Percentiles rank a stretch among this genome's conserved stretches.
Conservation (phyloP, 352 stramenopile species). For the Pythium plurisporium region DNA sequence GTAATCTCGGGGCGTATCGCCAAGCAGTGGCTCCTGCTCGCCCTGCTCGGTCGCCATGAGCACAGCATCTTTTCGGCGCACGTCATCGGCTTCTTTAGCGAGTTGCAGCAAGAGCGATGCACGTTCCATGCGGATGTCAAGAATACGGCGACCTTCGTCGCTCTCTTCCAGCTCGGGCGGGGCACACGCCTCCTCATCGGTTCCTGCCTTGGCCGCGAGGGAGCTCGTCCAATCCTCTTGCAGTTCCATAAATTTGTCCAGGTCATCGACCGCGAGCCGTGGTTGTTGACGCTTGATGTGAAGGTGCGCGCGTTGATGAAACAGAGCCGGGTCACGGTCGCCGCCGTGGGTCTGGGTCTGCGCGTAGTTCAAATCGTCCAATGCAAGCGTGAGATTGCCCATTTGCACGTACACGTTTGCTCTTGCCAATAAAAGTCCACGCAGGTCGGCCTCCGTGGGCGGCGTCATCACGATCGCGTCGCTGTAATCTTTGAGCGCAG, state of each 20-base stretch:
- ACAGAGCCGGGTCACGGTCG: constrained; percentile 52
- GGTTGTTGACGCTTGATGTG: constrained; percentile 46
- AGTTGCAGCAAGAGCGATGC: constrained; percentile 51
- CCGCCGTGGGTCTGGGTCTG: constrained; percentile 35
- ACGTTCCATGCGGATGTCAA: constrained; percentile 59
- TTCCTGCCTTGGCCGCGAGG: constrained; percentile 4
- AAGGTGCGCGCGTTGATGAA: constrained; percentile 53
- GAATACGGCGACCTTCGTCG: constrained; percentile 15
- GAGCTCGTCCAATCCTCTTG: constrained; percentile 36
- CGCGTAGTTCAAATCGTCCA: constrained; percentile 49
- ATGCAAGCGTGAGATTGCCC: constrained; percentile 45
- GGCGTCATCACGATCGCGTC: constrained; percentile 50
- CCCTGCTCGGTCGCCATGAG: constrained; percentile 48
- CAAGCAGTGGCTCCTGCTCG: constrained; percentile 20
- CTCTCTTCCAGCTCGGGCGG: constrained; percentile 1
- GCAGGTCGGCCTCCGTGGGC: constrained; percentile 27
- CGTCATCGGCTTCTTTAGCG: constrained; percentile 43
- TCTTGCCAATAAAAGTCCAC: constrained; percentile 42
- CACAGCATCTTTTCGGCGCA: constrained; percentile 40
- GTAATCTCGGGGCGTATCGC: constrained; percentile 10
- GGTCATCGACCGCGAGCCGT: constrained; percentile 39
- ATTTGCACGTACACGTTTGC: constrained; percentile 51
- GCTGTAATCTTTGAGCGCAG: constrained; percentile 61
- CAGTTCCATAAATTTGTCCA: constrained; percentile 69
- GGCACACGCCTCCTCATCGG: constrained; percentile 8